These are phyloP conservation scores for Starmerella sp. DNA, from an alignment of 805 yeast species.

Conservation along the genomic window DNA sequence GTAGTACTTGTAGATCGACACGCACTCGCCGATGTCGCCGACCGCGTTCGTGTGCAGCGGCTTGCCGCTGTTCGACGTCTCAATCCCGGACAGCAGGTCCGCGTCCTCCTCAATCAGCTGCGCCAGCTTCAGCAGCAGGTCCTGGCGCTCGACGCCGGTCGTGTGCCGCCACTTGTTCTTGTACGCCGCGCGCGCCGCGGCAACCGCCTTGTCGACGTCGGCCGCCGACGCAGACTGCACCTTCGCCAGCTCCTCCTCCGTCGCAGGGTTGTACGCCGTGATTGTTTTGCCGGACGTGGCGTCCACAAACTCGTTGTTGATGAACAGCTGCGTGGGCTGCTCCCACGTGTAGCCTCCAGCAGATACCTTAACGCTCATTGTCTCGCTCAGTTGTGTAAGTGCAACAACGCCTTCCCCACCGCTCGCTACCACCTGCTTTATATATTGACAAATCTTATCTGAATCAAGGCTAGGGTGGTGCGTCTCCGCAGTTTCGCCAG, in stretches of 20 bases:
- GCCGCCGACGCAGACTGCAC: conserved; percentile 66
- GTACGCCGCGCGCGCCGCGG: conserved; percentile 64
- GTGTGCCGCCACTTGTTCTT: conserved; percentile 61
- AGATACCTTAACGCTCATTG: conserved; percentile 20
- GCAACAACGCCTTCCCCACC: too few species aligned
- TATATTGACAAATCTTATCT: conserved; percentile 2
- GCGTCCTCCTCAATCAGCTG: conserved; percentile 61
- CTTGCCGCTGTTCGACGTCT: conserved; percentile 84
- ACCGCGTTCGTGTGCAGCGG: conserved; percentile 47
- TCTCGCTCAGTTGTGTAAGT: neutral
- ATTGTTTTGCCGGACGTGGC: conserved; percentile 51
- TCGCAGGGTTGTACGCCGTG: conserved; percentile 55
- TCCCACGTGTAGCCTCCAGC: conserved; percentile 48
- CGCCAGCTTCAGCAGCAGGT: conserved; percentile 57
- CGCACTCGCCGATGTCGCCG: conserved; percentile 64
- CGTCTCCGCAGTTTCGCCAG: neutral
- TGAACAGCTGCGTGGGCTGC: conserved; percentile 76
- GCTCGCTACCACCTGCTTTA: neutral
- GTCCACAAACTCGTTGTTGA: conserved; percentile 48
- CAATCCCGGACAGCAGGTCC: conserved; percentile 66
- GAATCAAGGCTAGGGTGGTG: conserved; percentile 1
- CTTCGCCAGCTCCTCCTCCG: conserved; percentile 57
- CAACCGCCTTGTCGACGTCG: conserved; percentile 76
- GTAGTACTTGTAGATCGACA: conserved; percentile 64
- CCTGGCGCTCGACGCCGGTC: conserved; percentile 60